Conservation (phyloP, 1,284 basidiomycete genomes). For the Irpex rosettiformis region DNA sequence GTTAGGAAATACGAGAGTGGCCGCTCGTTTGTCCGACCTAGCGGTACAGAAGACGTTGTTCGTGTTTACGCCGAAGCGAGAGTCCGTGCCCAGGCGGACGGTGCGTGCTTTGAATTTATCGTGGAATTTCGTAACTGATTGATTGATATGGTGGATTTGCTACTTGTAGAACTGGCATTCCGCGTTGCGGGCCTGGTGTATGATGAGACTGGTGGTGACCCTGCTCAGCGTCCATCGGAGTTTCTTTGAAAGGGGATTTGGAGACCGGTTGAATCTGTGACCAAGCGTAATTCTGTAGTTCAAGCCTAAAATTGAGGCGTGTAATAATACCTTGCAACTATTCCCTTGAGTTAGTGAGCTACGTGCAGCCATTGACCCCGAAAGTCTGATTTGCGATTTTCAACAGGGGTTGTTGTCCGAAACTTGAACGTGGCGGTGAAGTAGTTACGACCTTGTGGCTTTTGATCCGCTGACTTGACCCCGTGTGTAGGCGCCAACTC, state of each 20-base stretch:
- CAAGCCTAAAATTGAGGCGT: too few relatives aligned
- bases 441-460: not conserved
- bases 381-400: too few relatives aligned
- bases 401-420: not conserved
- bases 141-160: not conserved
- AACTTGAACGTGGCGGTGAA: too few relatives aligned
- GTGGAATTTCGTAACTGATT: not conserved
- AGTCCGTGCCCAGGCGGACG: conserved; percentile 73
- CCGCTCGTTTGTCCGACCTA: conserved; percentile 92
- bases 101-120: conserved; percentile 42
- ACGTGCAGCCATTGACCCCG: too few relatives aligned
- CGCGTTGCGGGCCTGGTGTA: conserved; percentile 82
- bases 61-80: conserved; percentile 96
- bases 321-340: too few relatives aligned
- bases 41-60: conserved; percentile 98
- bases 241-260: conserved; percentile 59
- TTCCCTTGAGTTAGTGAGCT: too few relatives aligned
- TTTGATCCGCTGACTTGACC: not conserved
- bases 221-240: conserved; percentile 62
- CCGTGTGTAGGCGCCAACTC: not conserved
- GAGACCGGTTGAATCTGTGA: too few relatives aligned
- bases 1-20: conserved; percentile 82
- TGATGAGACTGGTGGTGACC: conserved; percentile 74
- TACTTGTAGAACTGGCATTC: conserved; percentile 67
- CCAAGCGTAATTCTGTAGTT: too few relatives aligned